Evolutionary conservation across 2,329 filamentous ascomycete genomes (phyloP).

Genomic region (Pyricularia pennisetigena): DNA sequence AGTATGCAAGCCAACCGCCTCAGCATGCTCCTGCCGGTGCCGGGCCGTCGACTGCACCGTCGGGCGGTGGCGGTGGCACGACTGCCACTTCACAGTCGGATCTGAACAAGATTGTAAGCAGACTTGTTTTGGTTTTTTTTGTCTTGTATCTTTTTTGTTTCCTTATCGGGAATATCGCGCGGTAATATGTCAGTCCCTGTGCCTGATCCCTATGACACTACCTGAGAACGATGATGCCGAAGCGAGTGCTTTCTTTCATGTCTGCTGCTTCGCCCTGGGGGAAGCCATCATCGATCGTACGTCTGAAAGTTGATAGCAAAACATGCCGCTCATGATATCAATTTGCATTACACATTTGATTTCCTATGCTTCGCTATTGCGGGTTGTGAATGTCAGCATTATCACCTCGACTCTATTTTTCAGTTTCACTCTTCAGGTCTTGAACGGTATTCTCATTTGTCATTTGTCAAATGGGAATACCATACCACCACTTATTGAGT

Average conservation of each 20-base stretch:
- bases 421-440: not conserved
- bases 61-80: not conserved
- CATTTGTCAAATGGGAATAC: not conserved
- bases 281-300: not conserved
- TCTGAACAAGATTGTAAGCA: slow-evolving; percentile 86
- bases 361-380: not conserved
- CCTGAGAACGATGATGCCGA: not conserved
- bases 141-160: not conserved
- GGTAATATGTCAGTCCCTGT: not conserved
- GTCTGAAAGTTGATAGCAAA: not conserved
- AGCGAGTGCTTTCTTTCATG: not conserved
- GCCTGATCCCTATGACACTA: not conserved
- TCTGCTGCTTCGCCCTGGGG: not conserved
- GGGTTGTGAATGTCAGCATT: not conserved
- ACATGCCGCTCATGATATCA: not conserved
- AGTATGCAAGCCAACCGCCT: slow-evolving; percentile 1
- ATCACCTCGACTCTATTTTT: not conserved
- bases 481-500: not conserved
- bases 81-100: slow-evolving; percentile 53
- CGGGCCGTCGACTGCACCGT: not conserved
- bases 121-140: slow-evolving; percentile 12
- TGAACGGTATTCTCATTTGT: not conserved
- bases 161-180: not conserved
- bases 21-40: not conserved
- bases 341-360: not conserved